Conservation (phyloP, 257 asterid species). For the Buddleja alternifolia region DNA sequence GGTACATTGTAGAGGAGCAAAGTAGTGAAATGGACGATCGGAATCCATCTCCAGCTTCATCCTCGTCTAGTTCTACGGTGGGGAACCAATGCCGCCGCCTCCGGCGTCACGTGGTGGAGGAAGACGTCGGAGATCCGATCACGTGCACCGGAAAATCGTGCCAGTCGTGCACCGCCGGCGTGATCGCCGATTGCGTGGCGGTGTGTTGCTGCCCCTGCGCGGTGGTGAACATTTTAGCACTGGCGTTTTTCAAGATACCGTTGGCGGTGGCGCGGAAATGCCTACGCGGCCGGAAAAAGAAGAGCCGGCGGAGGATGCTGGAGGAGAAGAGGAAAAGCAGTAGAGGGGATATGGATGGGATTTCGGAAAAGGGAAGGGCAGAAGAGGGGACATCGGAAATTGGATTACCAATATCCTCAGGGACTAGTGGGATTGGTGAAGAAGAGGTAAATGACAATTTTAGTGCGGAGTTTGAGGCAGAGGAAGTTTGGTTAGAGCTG, state of each 20-base stretch:
- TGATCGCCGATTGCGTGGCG: constrained; percentile 94
- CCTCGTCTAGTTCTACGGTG: constrained; percentile 26
- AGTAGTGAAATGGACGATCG: constrained; percentile 28
- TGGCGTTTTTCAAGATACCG: constrained; percentile 78
- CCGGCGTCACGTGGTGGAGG: constrained; percentile 36
- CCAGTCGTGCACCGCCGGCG: constrained; percentile 83
- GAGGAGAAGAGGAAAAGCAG: constrained; percentile 34
- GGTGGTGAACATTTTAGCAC: constrained; percentile 64
- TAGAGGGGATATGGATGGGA: constrained; percentile 34
- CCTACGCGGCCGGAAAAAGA: constrained; percentile 40
- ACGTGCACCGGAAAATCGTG: constrained; percentile 77
- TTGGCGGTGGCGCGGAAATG: constrained; percentile 74
- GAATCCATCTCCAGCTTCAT: constrained; percentile 32
- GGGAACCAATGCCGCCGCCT: constrained; percentile 30
- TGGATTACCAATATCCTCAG: constrained; percentile 23
- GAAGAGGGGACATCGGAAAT: constrained; percentile 34
- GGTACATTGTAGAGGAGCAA: not conserved
- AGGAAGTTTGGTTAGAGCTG: constrained; percentile 66
- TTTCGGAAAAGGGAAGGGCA: constrained; percentile 39
- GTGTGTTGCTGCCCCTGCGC: constrained; percentile 96
- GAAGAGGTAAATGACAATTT: constrained; percentile 39
- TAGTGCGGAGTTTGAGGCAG: constrained; percentile 49
- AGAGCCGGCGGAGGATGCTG: constrained; percentile 32
- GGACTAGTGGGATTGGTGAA: constrained; percentile 26
- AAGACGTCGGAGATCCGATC: constrained; percentile 43